These are phyloP conservation scores for Staphylotrichum longicolle DNA, from an alignment of 495 filamentous ascomycete species.

Conservation along the genomic window DNA sequence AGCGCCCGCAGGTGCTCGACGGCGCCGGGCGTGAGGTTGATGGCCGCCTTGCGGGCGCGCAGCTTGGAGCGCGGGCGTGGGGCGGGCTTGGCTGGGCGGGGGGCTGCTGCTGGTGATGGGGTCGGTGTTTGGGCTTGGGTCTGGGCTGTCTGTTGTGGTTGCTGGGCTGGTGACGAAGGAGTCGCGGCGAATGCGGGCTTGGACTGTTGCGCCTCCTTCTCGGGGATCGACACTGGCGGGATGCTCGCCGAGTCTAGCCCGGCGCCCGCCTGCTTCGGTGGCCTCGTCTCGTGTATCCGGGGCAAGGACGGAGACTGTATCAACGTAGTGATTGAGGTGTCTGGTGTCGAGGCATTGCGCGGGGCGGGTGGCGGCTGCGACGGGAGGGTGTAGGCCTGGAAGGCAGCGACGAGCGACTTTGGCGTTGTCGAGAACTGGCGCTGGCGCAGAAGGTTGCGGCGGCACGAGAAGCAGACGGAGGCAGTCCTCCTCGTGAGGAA, in stretches of 20 bases:
- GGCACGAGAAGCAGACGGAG: conserved; percentile 33
- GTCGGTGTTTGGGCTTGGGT: conserved; percentile 9
- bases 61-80: conserved; percentile 62
- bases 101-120: conserved; percentile 14
- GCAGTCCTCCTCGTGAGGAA: conserved; percentile 26
- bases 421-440: conserved; percentile 60
- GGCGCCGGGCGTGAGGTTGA: conserved; percentile 77
- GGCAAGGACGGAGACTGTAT: conserved; percentile 38
- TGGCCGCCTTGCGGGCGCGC: conserved; percentile 83
- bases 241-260: conserved; percentile 19
- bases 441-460: conserved; percentile 52
- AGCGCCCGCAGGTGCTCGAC: conserved; percentile 71
- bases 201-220: conserved; percentile 65
- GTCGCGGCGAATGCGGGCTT: conserved; percentile 35
- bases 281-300: conserved; percentile 53
- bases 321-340: conserved; percentile 65
- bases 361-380: conserved; percentile 59
- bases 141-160: conserved; percentile 3
- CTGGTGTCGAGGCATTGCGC: conserved; percentile 61
- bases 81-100: conserved; percentile 15
- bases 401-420: conserved; percentile 57
- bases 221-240: conserved; percentile 39
- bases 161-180: background rate
- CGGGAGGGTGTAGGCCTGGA: conserved; percentile 70
- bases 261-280: conserved; percentile 37